Conservation (phyloP, 352 stramenopile genomes). For the Pythium dissotocum region DNA sequence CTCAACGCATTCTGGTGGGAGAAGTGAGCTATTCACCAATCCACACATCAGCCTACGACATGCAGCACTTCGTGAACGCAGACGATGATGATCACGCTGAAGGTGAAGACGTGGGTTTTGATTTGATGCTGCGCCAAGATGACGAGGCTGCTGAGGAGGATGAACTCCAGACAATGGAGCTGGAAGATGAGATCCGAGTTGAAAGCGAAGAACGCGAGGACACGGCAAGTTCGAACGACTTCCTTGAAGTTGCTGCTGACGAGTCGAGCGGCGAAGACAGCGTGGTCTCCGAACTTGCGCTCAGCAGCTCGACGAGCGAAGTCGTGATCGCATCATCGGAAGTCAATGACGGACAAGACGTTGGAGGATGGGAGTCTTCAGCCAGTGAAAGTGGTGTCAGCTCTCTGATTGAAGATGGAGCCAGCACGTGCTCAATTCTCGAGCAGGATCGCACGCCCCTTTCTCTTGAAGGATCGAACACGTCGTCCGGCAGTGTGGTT, state of each 20-base stretch:
- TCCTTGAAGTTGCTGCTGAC: neutral
- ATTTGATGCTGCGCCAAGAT: neutral
- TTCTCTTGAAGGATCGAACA: neutral
- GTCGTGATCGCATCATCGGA: neutral
- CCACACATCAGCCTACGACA: neutral
- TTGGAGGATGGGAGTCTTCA: neutral
- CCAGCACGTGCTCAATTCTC: neutral
- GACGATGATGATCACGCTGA: neutral
- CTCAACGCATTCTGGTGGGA: neutral
- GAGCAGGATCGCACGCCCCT: neutral
- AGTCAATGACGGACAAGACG: neutral
- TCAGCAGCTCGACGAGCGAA: neutral
- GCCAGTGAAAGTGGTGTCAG: neutral
- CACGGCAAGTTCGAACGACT: neutral
- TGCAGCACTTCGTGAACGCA: neutral
- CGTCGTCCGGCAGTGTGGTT: neutral
- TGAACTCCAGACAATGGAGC: neutral
- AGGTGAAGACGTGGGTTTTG: neutral
- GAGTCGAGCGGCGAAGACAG: neutral
- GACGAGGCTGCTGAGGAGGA: neutral
- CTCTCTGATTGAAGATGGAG: neutral
- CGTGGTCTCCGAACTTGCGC: neutral
- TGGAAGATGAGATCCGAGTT: neutral
- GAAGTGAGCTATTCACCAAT: constrained; percentile 4
- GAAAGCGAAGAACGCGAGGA: neutral